Evolutionary conservation across 208 protist species (phyloP), one percentile per base, ranked within the genome.

Genomic region (Leptomonas seymouri): DNA sequence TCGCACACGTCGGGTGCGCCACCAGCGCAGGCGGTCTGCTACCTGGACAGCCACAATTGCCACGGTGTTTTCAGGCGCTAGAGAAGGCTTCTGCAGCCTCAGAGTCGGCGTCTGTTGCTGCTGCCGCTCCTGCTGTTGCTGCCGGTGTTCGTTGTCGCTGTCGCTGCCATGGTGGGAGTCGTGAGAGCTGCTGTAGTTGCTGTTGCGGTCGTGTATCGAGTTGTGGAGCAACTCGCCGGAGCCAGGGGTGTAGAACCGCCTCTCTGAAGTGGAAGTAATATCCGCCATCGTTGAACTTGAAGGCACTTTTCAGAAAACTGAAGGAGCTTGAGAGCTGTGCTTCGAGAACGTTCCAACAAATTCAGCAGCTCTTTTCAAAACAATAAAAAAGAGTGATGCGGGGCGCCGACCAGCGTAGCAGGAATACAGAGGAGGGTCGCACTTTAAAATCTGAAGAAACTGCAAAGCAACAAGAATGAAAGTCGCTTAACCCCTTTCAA

Each of bases 1-100:
- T 25, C 57, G 67, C 60, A 86, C 56, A 21, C 84, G 80, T 15
- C 66, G 68, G 2, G 48, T 60, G 25, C 89, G 84, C 86, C 89
- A 94, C 83, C 83, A 90, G 12, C 86, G 84, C 56, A 92, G 68
- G 8, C 89, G 86, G 53, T 94, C 89, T n/a, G 88, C 75, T 15
- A 92, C 72, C 63, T 86, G 81, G 39, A 76, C 75, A 5, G 78
- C 78, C 3, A 44, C 41, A 21, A 67, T 41, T 31, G 56, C 44
- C 48, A 50, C 64, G 0, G 54, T 49, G 30, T n/a, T 28, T 1
- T 3, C 30, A n/a, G 44, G 53, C 36, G 23, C 2, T 3, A 61
- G 28, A 0, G 53, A 42, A 3, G 53, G 53, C 39, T 70, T 70
- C 27, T 61, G 42, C n/a, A 55, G 28, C 18, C 36, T 23, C 61